Base-by-base conservation (phyloP, 225 moss, liverwort and hornwort genomes). In the Polytrichum formosum region DNA sequence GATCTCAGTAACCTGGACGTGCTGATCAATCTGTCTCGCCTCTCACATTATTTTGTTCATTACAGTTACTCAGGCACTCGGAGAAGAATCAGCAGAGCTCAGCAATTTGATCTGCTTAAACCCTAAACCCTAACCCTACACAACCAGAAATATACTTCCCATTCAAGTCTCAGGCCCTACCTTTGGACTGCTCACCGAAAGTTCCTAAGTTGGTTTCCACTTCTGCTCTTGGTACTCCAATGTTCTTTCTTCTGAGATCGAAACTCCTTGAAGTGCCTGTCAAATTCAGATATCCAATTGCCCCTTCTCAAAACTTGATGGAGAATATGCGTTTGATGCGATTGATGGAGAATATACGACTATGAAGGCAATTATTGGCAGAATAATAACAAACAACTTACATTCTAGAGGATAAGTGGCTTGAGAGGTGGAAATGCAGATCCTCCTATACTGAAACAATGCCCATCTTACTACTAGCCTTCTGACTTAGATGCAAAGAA, bases 161-260 rank as follows among this genome's bases (percentile, higher is more conserved):
- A 35, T 35, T 35, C 35, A 35, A 35, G 22, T 65, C 8, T 63
- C 26, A 22, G 27, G 58, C 30, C 59, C 25, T 61, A 85, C 85
- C 79, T 77, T 64, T 75, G 54, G 75, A 46, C 21, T 65, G 67
- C 2, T 46, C 83, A 29, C 61, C 70, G 56, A 78, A 77, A 46
- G 46, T 46, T 46, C 46, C 46, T 13, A 46, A 46, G 55, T 61
- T 53, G 63, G 67, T 7, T n/a, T 86, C 78, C 65, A 79, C 74
- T 53, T 85, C 54, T 65, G 54, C 66, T 78, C 73, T 61, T 55
- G 81, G 53, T 64, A 73, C 62, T 25, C 64, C 85, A 18, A 68
- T 23, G 56, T 33, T 28, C 80, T 56, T 70, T 61, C 71, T 86
- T 28, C 17, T 55, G 77, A 69, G 77, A 30, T 65, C 79, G 56